Percentiles rank a stretch among this genome's conserved stretches.
Conservation (phyloP, 768 basidiomycete species). For the Phlebiopsis flavidoalba region DNA sequence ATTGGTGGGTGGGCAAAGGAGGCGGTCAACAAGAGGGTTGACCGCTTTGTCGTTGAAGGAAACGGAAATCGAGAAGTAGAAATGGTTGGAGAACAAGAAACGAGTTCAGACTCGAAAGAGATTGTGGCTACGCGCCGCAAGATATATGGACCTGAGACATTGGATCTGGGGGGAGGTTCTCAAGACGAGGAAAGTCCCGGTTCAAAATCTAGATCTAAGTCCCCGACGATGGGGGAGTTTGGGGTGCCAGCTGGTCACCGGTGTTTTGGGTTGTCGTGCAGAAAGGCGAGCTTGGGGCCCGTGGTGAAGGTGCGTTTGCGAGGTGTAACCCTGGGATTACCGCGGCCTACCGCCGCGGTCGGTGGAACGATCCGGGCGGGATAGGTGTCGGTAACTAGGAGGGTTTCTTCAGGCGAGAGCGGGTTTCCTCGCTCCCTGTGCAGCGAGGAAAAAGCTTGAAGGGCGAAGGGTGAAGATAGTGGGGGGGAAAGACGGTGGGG, state of each 20-base stretch:
- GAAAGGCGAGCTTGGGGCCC: not conserved
- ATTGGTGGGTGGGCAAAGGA: conserved; percentile 10
- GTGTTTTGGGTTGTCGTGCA: conserved; percentile 4
- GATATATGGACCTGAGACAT: conserved; percentile 60
- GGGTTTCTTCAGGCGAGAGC: conserved; percentile 48
- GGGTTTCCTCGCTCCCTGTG: conserved; percentile 64
- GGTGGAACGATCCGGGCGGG: conserved; percentile 45
- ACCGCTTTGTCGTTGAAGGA: conserved; percentile 18
- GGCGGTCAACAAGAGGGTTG: conserved; percentile 16
- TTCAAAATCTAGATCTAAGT: conserved; percentile 20
- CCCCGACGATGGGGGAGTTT: conserved; percentile 15
- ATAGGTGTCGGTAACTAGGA: conserved; percentile 45
- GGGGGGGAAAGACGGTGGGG: conserved; percentile 10
- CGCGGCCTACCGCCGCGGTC: conserved; percentile 78
- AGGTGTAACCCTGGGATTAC: conserved; percentile 45
- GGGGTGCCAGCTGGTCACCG: not conserved
- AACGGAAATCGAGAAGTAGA: conserved; percentile 16
- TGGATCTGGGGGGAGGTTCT: conserved; percentile 14
- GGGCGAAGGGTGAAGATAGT: conserved; percentile 23
- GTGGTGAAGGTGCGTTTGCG: not conserved
- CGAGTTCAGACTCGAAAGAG: conserved; percentile 25
- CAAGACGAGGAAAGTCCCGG: conserved; percentile 3
- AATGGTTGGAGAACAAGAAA: conserved; percentile 21
- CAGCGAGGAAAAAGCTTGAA: conserved; percentile 61
- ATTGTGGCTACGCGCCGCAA: conserved; percentile 29